These are phyloP conservation scores for Neonectria faginata DNA, from an alignment of 2,329 filamentous ascomycete species.

Conservation along the genomic window DNA sequence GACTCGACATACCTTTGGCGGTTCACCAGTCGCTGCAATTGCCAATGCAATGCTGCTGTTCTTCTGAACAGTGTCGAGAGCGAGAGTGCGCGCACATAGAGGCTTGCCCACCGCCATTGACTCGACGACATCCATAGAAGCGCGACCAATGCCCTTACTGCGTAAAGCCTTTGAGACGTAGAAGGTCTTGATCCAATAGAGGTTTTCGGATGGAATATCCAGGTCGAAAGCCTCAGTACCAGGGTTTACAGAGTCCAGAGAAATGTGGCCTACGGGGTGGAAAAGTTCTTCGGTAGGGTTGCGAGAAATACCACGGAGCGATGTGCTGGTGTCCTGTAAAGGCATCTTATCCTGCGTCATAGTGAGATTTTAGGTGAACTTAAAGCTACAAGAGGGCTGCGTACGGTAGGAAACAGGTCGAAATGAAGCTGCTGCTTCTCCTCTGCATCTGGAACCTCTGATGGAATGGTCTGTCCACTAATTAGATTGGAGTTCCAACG, in stretches of 20 bases:
- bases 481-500: background rate
- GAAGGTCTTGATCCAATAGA: slow-evolving; percentile 49
- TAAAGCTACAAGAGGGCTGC: rapidly evolving
- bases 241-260: slow-evolving; percentile 37
- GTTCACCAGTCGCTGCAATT: slow-evolving; percentile 12
- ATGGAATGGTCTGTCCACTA: slow-evolving; percentile 26
- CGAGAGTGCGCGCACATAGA: slow-evolving; percentile 40
- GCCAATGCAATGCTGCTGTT: slow-evolving; percentile 33
- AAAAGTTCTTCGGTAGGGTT: slow-evolving; percentile 30
- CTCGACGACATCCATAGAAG: slow-evolving; percentile 47
- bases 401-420: slow-evolving; percentile 32
- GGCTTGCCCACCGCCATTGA: slow-evolving; percentile 43
- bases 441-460: slow-evolving; percentile 10
- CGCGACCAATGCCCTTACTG: slow-evolving; percentile 44
- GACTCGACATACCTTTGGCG: slow-evolving; percentile 21
- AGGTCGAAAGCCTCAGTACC: slow-evolving; percentile 30
- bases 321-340: slow-evolving; percentile 34
- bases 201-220: slow-evolving; percentile 30
- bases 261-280: slow-evolving; percentile 43
- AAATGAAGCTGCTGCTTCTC: slow-evolving; percentile 32
- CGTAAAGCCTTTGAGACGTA: slow-evolving; percentile 43
- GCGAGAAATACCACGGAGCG: slow-evolving; percentile 32
- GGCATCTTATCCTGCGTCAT: slow-evolving; percentile 26
- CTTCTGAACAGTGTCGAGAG: slow-evolving; percentile 45
- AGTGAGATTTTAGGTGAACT: background rate